phyloP scores from a whole-genome alignment of 2,329 filamentous ascomycete genomes.

The Colletotrichum sp. region DNA sequence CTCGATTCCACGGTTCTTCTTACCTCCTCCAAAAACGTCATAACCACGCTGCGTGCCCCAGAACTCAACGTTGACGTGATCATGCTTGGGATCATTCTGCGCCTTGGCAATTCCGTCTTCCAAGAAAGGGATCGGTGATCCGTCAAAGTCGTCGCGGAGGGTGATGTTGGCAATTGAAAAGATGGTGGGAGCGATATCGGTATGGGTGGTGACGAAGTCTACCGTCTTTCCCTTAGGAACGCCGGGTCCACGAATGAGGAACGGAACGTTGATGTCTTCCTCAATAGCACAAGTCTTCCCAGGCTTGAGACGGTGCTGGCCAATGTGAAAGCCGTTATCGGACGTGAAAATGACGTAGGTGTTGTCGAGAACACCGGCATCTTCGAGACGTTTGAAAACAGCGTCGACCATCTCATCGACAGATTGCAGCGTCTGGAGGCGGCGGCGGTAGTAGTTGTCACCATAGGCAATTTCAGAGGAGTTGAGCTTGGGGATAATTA shows the following conservation, averaged over 20 bases:
- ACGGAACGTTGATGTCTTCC: constrained; percentile 62
- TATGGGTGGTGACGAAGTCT: constrained; percentile 60
- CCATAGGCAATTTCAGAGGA: constrained; percentile 47
- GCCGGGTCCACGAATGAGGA: constrained; percentile 60
- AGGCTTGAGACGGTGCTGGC: constrained; percentile 61
- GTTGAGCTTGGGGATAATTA: constrained; percentile 42
- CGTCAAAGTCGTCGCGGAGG: constrained; percentile 58
- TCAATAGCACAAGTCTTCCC: constrained; percentile 64
- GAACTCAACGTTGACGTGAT: constrained; percentile 63
- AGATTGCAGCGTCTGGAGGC: constrained; percentile 55
- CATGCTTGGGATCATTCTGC: constrained; percentile 36
- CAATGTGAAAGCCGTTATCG: constrained; percentile 66
- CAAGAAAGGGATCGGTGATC: constrained; percentile 52
- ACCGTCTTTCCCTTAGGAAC: constrained; percentile 43
- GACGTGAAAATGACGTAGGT: constrained; percentile 64
- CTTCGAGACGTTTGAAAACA: constrained; percentile 44
- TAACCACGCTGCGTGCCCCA: constrained; percentile 45
- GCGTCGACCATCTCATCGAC: constrained; percentile 60
- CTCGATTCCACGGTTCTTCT: neutral
- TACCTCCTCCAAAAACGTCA: neutral
- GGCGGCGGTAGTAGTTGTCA: constrained; percentile 55
- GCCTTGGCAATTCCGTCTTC: constrained; percentile 24
- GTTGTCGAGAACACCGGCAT: constrained; percentile 64
- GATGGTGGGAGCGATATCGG: constrained; percentile 67
- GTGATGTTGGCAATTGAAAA: constrained; percentile 48